These are phyloP conservation scores for Aureobasidium uvarum DNA, from an alignment of 2,329 filamentous ascomycete species.

Conservation along the genomic window DNA sequence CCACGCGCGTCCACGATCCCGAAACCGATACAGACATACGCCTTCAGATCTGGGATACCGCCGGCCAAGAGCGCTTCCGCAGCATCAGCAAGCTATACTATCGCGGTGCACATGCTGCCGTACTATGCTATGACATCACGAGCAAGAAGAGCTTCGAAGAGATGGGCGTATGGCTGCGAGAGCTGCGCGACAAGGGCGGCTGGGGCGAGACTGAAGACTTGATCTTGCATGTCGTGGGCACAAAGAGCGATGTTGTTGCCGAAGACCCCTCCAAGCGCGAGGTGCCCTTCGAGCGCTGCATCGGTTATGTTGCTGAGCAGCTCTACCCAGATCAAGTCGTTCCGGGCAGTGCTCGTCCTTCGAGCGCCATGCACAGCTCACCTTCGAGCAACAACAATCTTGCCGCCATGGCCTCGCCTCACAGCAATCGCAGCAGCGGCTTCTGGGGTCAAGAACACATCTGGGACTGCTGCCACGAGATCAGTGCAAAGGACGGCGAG, in stretches of 20 bases:
- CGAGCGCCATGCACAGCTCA: constrained; percentile 26
- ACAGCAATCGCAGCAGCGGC: constrained; percentile 60
- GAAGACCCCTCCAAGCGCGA: constrained; percentile 74
- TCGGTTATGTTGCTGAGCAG: constrained; percentile 92
- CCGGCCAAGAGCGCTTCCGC: constrained; percentile 92
- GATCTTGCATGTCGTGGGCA: constrained; percentile 92
- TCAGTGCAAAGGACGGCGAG: constrained; percentile 89
- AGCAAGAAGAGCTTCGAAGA: constrained; percentile 80
- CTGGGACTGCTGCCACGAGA: constrained; percentile 97
- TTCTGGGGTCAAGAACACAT: constrained; percentile 92
- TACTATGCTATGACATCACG: constrained; percentile 93
- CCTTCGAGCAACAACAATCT: constrained; percentile 34
- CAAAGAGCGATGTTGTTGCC: constrained; percentile 86
- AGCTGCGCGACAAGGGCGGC: constrained; percentile 72
- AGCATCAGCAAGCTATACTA: constrained; percentile 96
- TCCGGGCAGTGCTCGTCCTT: constrained; percentile 50
- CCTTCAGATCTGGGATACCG: constrained; percentile 96
- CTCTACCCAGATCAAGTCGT: constrained; percentile 66
- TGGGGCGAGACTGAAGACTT: constrained; percentile 59
- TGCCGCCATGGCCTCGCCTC: constrained; percentile 48
- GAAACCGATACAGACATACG: constrained; percentile 83
- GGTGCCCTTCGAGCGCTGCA: constrained; percentile 92
- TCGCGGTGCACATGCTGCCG: constrained; percentile 87
- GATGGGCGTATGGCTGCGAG: constrained; percentile 87
- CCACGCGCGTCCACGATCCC: constrained; percentile 67